phyloP scores from a whole-genome alignment of 768 basidiomycete species.

The Paxillus rubicundulus region DNA sequence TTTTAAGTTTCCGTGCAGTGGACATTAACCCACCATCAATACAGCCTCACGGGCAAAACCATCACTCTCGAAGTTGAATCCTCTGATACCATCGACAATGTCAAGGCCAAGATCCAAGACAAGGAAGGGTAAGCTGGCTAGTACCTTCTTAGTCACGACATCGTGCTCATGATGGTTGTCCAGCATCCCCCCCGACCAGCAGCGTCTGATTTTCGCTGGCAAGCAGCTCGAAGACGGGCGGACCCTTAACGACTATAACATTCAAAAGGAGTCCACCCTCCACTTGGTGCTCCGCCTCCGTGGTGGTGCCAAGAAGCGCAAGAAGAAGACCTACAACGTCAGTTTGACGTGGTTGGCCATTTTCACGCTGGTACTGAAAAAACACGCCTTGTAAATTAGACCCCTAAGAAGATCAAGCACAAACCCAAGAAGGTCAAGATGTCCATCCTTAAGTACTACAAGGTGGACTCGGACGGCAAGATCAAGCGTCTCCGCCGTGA shows the following conservation, averaged over 20 bases:
- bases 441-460: constrained; percentile 99
- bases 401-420: constrained; percentile 99
- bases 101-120: constrained; percentile 97
- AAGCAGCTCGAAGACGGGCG: constrained; percentile 99
- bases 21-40: constrained; percentile 9
- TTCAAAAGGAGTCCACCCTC: constrained; percentile 99
- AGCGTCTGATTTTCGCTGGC: constrained; percentile 97
- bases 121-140: constrained; percentile 75
- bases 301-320: constrained; percentile 99
- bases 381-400: constrained; percentile 41
- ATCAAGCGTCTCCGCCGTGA: constrained; percentile 99
- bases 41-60: constrained; percentile 96
- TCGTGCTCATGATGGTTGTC: constrained; percentile 5
- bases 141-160: background rate
- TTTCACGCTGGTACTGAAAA: constrained; percentile 7
- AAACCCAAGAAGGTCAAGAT: constrained; percentile 99
- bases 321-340: constrained; percentile 99
- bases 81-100: constrained; percentile 96
- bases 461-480: constrained; percentile 99
- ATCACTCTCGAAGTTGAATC: constrained; percentile 98
- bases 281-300: constrained; percentile 96
- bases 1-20: background rate
- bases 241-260: constrained; percentile 93
- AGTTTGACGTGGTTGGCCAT: constrained; percentile 24
- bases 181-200: constrained; percentile 91